Evolutionary conservation across 768 basidiomycete genomes (phyloP).

Genomic region (Kwoniella sp.): DNA sequence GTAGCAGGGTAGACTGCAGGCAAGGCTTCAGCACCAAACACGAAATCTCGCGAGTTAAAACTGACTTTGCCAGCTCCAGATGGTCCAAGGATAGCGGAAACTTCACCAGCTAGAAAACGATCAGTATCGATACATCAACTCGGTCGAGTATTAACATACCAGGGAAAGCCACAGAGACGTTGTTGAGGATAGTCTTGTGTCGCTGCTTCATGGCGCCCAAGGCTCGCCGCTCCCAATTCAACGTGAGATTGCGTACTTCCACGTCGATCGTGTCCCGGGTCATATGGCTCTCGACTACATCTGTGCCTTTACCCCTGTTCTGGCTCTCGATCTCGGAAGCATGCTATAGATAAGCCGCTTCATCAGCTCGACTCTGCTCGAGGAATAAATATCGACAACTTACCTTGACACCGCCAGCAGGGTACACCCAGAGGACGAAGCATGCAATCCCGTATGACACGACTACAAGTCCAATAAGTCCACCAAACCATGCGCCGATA

Average conservation of each 20-base stretch:
- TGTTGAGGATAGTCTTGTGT: constrained; percentile 47
- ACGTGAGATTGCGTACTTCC: constrained; percentile 26
- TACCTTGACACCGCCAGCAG: constrained; percentile 49
- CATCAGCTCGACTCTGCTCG: not conserved
- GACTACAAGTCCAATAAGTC: constrained; percentile 43
- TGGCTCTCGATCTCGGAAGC: constrained; percentile 43
- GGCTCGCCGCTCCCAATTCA: constrained; percentile 28
- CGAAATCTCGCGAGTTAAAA: not conserved
- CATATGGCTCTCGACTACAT: constrained; percentile 42
- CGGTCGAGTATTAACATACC: constrained; percentile 16
- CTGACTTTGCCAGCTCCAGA: constrained; percentile 17
- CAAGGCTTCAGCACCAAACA: constrained; percentile 43
- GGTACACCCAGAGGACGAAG: constrained; percentile 45
- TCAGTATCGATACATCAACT: not conserved
- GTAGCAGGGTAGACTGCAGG: constrained; percentile 49
- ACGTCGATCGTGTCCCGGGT: constrained; percentile 47
- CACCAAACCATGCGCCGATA: constrained; percentile 40
- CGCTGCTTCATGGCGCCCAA: constrained; percentile 15
- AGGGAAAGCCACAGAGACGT: constrained; percentile 48
- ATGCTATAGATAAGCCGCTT: constrained; percentile 16
- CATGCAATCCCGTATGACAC: constrained; percentile 44
- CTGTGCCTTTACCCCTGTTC: constrained; percentile 31
- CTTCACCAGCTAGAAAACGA: constrained; percentile 40
- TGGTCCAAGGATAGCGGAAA: constrained; percentile 49
- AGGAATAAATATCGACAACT: not conserved